phyloP scores from a whole-genome alignment of 371 early-diverging fungal genomes.

The Syncephalastrum monosporum region DNA sequence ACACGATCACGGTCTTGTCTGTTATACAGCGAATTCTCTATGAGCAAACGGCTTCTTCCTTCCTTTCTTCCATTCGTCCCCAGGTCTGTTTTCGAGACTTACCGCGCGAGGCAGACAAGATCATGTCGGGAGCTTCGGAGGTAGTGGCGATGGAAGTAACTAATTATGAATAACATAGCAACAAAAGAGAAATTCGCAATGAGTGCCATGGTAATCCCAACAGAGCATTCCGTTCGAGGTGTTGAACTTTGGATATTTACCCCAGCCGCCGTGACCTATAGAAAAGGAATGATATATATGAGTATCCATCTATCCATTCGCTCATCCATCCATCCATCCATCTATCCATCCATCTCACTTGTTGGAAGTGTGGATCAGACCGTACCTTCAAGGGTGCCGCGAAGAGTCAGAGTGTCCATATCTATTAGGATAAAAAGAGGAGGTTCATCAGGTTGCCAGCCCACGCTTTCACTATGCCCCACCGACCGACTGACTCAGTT shows the following conservation, averaged over 20 bases:
- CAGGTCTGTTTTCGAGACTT: slow-evolving; percentile 26
- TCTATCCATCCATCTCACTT: slow-evolving; percentile 7
- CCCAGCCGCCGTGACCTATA: slow-evolving; percentile 38
- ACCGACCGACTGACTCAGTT: too few species aligned
- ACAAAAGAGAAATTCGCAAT: slow-evolving; percentile 3
- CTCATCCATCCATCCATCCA: slow-evolving; percentile 20
- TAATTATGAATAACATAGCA: slow-evolving; percentile 3
- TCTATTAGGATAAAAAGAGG: slow-evolving; percentile 18
- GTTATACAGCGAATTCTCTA: slow-evolving; percentile 2
- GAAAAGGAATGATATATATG: slow-evolving; percentile 1
- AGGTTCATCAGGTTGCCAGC: slow-evolving; percentile 2
- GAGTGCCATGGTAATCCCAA: neutral
- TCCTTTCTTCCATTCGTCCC: neutral
- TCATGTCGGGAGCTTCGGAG: slow-evolving; percentile 87
- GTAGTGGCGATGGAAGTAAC: slow-evolving; percentile 95
- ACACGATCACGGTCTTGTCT: slow-evolving; percentile 97
- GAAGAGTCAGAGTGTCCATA: slow-evolving; percentile 50
- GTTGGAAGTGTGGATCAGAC: neutral
- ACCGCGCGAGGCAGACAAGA: slow-evolving; percentile 93
- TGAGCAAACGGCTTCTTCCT: neutral
- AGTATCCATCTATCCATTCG: slow-evolving; percentile 8
- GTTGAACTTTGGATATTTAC: slow-evolving; percentile 15
- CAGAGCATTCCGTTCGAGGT: slow-evolving; percentile 1
- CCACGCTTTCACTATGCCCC: too few species aligned
- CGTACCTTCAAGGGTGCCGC: slow-evolving; percentile 40